These are phyloP conservation scores for Calonectria pauciramosa DNA, from an alignment of 2,329 filamentous ascomycete genomes.

Conservation along the genomic window DNA sequence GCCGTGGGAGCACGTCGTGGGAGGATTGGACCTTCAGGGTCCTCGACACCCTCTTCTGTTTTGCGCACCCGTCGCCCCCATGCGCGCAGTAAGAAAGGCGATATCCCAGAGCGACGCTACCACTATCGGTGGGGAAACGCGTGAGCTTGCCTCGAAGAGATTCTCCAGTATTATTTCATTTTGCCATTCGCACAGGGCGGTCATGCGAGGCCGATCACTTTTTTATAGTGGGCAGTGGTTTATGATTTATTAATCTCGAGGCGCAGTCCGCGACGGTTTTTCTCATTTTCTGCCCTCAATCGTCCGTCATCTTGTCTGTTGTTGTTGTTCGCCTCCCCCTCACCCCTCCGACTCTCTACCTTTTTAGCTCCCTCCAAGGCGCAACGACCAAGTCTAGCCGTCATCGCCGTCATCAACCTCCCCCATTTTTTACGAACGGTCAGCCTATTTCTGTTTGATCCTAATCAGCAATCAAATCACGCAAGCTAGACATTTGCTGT, in stretches of 20 bases:
- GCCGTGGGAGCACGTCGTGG: not conserved
- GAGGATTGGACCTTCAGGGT: constrained; percentile 17
- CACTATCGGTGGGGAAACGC: constrained; percentile 45
- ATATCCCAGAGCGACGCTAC: constrained; percentile 30
- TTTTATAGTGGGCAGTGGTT: not conserved
- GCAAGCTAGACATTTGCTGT: not conserved
- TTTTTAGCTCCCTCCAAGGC: not conserved
- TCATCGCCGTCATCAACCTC: constrained; percentile 2
- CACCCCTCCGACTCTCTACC: not conserved
- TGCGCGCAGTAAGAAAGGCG: constrained; percentile 16
- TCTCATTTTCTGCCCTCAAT: not conserved
- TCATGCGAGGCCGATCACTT: constrained; percentile 15
- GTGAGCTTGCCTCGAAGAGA: constrained; percentile 39
- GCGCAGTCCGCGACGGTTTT: constrained; percentile 4
- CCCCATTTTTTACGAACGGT: not conserved
- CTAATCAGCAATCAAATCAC: not conserved
- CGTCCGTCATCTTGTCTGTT: not conserved
- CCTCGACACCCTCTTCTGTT: not conserved
- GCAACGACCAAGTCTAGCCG: not conserved
- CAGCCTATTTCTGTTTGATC: not conserved
- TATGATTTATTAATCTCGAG: constrained; percentile 8
- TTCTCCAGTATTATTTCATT: constrained; percentile 4
- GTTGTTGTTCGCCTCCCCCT: not conserved
- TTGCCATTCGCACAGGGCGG: constrained; percentile 13
- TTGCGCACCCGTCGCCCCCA: not conserved